phyloP scores from a whole-genome alignment of 768 basidiomycete genomes.

The Paxillus involutus region DNA sequence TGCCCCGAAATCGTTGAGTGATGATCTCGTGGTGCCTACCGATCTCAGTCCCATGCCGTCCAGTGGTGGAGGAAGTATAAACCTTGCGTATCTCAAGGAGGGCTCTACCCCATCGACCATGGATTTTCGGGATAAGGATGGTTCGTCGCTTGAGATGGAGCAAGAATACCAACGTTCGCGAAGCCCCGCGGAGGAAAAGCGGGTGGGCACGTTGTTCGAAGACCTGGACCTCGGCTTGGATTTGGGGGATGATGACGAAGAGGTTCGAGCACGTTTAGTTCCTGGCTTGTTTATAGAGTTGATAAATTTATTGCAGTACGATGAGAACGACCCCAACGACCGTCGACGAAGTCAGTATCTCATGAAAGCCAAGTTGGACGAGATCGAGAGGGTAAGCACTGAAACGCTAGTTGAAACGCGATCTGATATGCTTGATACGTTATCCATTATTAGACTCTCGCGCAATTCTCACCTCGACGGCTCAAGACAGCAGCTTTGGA shows the following conservation, averaged over 20 bases:
- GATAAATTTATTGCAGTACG: constrained; percentile 44
- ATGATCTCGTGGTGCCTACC: constrained; percentile 33
- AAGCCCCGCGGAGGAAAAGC: constrained; percentile 42
- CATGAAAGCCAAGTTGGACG: constrained; percentile 75
- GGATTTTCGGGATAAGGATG: constrained; percentile 19
- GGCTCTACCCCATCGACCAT: constrained; percentile 13
- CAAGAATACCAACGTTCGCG: constrained; percentile 29
- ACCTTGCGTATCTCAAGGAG: constrained; percentile 48
- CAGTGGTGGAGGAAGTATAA: constrained; percentile 33
- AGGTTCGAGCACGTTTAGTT: constrained; percentile 31
- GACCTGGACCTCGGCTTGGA: constrained; percentile 46
- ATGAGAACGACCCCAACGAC: constrained; percentile 72
- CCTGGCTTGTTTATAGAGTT: constrained; percentile 8
- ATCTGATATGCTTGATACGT: constrained; percentile 18
- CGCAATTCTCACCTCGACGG: constrained; percentile 61
- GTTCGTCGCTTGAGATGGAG: constrained; percentile 25
- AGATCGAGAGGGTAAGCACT: constrained; percentile 65
- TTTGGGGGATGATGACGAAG: constrained; percentile 41
- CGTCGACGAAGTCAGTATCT: constrained; percentile 71
- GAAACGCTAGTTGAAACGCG: background rate
- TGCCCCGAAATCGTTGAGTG: constrained; percentile 34
- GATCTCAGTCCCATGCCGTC: constrained; percentile 34
- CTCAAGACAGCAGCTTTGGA: constrained; percentile 23
- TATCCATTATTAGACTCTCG: constrained; percentile 47
- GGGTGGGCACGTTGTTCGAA: constrained; percentile 46